Percentiles rank a stretch among this genome's conserved stretches.
Conservation (phyloP, 306 rosid genomes). For the Oxytropis ochrocephala region DNA sequence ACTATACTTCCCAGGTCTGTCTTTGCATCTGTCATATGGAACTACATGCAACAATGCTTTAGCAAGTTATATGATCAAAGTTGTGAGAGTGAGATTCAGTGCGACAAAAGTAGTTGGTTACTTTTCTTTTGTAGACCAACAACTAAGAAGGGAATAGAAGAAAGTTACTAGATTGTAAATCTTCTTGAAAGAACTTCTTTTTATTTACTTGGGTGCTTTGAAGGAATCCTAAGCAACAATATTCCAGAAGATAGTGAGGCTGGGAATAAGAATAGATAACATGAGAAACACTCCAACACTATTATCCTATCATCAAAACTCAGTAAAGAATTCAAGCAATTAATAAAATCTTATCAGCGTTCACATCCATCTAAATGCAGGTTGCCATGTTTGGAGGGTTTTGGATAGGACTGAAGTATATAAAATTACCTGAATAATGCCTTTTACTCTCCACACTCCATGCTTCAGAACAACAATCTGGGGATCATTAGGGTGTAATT, state of each 20-base stretch:
- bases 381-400: not conserved
- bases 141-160: too few relatives aligned
- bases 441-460: constrained; percentile 96
- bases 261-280: not conserved
- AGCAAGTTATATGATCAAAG: too few relatives aligned
- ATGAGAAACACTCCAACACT: constrained; percentile 7
- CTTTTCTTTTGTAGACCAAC: too few relatives aligned
- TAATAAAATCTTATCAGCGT: not conserved
- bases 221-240: not conserved
- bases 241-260: not conserved
- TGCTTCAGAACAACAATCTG: constrained; percentile 72
- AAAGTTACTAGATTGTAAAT: not conserved
- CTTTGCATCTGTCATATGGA: too few relatives aligned
- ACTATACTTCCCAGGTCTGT: too few relatives aligned
- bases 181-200: too few relatives aligned
- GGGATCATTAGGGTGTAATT: constrained; percentile 72
- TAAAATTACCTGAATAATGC: constrained; percentile 77
- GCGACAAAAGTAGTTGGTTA: too few relatives aligned
- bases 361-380: not conserved
- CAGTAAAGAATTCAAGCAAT: not conserved
- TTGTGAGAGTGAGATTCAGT: too few relatives aligned
- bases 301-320: constrained; percentile 14
- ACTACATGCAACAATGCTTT: too few relatives aligned
- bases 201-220: too few relatives aligned
- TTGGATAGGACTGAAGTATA: not conserved